Base-by-base conservation (phyloP, 2,329 filamentous ascomycete genomes). In the Fusarium sp. region DNA sequence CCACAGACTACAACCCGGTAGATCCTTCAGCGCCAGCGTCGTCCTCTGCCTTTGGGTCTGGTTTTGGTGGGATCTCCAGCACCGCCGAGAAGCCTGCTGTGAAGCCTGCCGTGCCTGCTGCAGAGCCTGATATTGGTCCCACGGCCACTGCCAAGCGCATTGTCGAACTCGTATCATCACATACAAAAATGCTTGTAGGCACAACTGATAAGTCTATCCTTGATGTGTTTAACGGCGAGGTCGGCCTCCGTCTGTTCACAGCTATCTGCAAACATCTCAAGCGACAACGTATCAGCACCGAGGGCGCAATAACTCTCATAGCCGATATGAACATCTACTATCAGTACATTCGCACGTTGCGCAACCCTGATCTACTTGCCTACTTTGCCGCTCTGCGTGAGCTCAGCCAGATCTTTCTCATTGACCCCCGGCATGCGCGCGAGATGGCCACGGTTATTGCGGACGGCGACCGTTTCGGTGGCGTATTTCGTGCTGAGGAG, bases 121-220 rank as follows among this genome's bases (percentile, higher is more conserved):
- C 74, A 11, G 78, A 80, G 57, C 71, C 75, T 21, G 81, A 83
- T 59, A 83, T 83, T 41, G 92, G 93, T 0, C 91, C 95, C 1
- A 97, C 91, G 40, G 80, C 86, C 41, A 95, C 95, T 17, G 94
- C 96, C 6, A 85, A 83, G 67, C 90, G 90, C 51, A 90, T 99
- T 48, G 92, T 97, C 25, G 90, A 93, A 40, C 88, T 98, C 39
- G 92, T 98, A 15, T 90, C 90, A 21, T 91, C 91, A 17, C 96
- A 99, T 78, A 98, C 94, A 3, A 89, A 87, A 75, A 97, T 99
- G 93, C 85, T 99, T 14, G 88, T 92, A 6, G 96, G 96, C 64
- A 97, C 93, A 76, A 98, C 95, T 2, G 96, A 99, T 77, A 99
- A 99, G 83, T 95, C 93, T 65, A 97, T 97, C 85, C 89, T 99